phyloP scores from a whole-genome alignment of 164 flowering plant species.

The Chimonanthus salicifolius region DNA sequence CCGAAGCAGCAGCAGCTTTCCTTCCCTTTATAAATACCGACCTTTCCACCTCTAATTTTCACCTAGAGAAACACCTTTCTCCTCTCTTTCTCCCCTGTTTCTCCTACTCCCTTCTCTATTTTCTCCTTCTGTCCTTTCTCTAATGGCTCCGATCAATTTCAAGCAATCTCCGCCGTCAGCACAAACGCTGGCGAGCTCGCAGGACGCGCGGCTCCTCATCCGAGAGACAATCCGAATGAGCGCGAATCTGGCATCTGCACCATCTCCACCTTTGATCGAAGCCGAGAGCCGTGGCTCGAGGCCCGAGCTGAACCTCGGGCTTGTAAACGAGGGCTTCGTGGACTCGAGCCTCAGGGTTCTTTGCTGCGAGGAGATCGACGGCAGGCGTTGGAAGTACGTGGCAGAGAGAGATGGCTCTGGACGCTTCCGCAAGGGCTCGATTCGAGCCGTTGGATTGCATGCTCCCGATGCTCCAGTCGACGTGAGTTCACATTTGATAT shows the following conservation, averaged over 20 bases:
- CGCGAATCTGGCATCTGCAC: slow-evolving; percentile 68
- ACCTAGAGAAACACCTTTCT: background rate
- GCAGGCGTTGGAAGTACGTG: slow-evolving; percentile 70
- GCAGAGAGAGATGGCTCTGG: slow-evolving; percentile 38
- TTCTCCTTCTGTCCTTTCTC: background rate
- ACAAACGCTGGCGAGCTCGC: slow-evolving; percentile 24
- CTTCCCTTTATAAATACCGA: background rate
- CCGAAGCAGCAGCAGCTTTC: background rate
- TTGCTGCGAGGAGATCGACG: slow-evolving; percentile 80
- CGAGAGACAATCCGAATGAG: slow-evolving; percentile 84
- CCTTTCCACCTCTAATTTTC: background rate
- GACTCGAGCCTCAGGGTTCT: slow-evolving; percentile 65
- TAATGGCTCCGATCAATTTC: slow-evolving; percentile 12
- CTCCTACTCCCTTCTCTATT: background rate
- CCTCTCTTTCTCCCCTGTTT: background rate
- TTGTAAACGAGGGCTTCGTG: slow-evolving; percentile 37
- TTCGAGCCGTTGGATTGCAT: slow-evolving; percentile 69
- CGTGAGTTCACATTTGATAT: slow-evolving; percentile 28
- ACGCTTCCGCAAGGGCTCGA: slow-evolving; percentile 38
- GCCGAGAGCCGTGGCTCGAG: slow-evolving; percentile 13
- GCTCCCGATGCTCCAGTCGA: slow-evolving; percentile 61
- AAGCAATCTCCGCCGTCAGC: slow-evolving; percentile 9
- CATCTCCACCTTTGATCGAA: slow-evolving; percentile 8
- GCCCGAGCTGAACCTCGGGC: slow-evolving; percentile 25
- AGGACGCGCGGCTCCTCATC: slow-evolving; percentile 63